A percentile compares a stretch with the other conserved stretches of the same genome.
phyloP scores from a whole-genome alignment of 2,329 filamentous ascomycete genomes.

The Ophiostoma piceae region DNA sequence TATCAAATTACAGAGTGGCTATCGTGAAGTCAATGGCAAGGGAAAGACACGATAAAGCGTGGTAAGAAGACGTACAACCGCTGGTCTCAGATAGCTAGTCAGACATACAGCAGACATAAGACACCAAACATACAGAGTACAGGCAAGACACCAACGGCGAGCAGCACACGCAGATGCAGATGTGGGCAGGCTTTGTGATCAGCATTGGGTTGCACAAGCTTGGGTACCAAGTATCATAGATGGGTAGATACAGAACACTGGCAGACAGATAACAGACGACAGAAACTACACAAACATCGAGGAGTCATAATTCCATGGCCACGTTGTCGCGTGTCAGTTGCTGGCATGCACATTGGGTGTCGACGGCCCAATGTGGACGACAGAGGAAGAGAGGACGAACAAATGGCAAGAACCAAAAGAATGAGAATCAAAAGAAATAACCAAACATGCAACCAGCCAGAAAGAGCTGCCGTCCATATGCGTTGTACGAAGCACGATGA shows the following conservation, averaged over 20 bases:
- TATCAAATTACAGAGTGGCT: no score
- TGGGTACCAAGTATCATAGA: background rate
- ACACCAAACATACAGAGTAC: background rate
- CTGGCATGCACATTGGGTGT: background rate
- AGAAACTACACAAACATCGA: background rate
- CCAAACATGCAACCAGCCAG: background rate
- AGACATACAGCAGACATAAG: background rate
- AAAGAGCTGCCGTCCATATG: background rate
- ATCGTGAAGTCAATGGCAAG: no score
- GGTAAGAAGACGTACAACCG: background rate
- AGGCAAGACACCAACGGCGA: conserved; percentile 4
- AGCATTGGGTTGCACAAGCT: background rate
- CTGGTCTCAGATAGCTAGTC: background rate
- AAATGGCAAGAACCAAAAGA: background rate
- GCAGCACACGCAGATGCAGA: background rate
- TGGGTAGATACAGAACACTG: no score
- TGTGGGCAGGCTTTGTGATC: background rate
- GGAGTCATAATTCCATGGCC: background rate
- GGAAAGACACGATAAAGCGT: no score
- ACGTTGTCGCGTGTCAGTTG: background rate
- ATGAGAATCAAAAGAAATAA: background rate
- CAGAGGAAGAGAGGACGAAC: background rate
- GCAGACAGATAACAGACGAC: no score
- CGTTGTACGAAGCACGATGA: background rate
- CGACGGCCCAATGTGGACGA: background rate